These are phyloP conservation scores for Neurospora africana DNA, from an alignment of 495 filamentous ascomycete genomes.

Conservation along the genomic window DNA sequence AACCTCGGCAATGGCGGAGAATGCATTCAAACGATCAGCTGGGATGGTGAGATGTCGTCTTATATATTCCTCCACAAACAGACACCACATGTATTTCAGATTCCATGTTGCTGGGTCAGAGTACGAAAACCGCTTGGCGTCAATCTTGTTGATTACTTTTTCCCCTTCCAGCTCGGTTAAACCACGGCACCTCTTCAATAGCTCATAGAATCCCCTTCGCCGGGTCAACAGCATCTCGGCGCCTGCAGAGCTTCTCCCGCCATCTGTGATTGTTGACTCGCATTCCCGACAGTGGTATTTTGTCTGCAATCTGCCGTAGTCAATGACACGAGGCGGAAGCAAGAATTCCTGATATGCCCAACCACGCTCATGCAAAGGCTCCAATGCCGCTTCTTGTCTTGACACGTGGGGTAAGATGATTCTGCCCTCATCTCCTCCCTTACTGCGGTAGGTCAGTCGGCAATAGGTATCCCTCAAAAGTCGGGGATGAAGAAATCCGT, in stretches of 20 bases:
- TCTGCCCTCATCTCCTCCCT: background rate
- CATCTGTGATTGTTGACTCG: background rate
- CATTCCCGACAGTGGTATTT: background rate
- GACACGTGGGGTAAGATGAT: background rate
- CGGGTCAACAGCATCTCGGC: background rate
- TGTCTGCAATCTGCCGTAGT: background rate
- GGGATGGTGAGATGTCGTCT: background rate
- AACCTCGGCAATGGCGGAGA: conserved; percentile 8
- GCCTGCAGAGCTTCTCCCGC: background rate
- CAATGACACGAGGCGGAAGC: background rate
- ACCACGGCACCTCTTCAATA: background rate
- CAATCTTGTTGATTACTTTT: background rate
- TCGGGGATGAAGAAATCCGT: background rate
- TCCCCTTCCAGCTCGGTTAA: background rate
- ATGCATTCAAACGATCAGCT: background rate
- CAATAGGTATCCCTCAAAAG: background rate
- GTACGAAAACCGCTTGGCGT: background rate
- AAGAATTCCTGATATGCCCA: background rate
- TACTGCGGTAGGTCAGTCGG: background rate
- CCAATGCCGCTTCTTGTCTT: background rate
- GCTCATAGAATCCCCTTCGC: background rate
- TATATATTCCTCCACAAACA: background rate
- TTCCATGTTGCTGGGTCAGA: background rate
- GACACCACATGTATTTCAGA: background rate
- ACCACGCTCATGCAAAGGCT: background rate